These are phyloP conservation scores for Zygoascus sp. DNA, from an alignment of 1,139 yeast species.

Conservation along the genomic window DNA sequence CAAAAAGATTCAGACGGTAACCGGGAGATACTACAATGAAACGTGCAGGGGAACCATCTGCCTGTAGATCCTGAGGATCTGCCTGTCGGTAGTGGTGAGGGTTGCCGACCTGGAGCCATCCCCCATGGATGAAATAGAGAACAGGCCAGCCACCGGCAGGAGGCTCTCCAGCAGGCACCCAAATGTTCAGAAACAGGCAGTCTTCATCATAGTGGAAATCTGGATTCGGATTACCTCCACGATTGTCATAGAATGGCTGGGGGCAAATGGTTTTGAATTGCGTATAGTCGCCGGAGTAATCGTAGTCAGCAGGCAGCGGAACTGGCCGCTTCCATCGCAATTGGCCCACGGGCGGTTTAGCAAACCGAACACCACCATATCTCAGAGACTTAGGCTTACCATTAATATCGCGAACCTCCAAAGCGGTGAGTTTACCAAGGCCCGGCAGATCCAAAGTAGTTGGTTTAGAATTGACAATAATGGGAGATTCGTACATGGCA, in stretches of 20 bases:
- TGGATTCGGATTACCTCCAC: conserved; percentile 27
- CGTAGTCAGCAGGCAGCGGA: conserved; percentile 32
- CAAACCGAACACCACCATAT: conserved; percentile 26
- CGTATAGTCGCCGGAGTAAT: conserved; percentile 38
- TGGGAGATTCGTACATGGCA: conserved; percentile 13
- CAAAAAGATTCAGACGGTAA: conserved; percentile 41
- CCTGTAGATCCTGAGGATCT: conserved; percentile 29
- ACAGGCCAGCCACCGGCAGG: conserved; percentile 42
- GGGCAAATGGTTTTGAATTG: conserved; percentile 36
- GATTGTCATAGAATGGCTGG: conserved; percentile 29
- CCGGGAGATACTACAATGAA: conserved; percentile 41
- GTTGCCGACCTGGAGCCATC: conserved; percentile 40
- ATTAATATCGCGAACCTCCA: conserved; percentile 7
- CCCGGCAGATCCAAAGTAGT: conserved; percentile 1
- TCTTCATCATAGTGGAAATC: conserved; percentile 35
- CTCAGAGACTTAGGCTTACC: conserved; percentile 18
- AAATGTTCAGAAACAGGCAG: conserved; percentile 39
- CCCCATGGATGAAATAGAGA: conserved; percentile 40
- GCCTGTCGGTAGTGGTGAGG: conserved; percentile 32
- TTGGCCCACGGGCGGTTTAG: conserved; percentile 28
- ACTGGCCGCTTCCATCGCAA: conserved; percentile 32
- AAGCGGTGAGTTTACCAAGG: conserved; percentile 11
- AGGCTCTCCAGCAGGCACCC: conserved; percentile 38
- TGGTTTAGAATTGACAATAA: conserved; percentile 4
- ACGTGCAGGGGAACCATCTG: conserved; percentile 29